Conservation (phyloP, 2,329 filamentous ascomycete genomes). For the Ascochyta fabae region DNA sequence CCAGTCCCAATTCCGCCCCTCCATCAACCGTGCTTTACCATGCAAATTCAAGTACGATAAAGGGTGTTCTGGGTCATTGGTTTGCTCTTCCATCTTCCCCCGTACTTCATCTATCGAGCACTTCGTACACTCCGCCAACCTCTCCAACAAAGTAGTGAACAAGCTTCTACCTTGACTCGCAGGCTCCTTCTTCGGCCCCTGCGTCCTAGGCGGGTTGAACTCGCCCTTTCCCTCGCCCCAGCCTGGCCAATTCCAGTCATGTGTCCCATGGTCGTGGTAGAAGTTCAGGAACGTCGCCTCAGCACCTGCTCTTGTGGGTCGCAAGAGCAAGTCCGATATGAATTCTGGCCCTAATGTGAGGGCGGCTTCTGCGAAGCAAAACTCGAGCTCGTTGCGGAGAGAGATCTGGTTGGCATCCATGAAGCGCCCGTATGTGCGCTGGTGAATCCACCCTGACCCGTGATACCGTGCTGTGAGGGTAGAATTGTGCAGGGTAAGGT, state of each 20-base stretch:
- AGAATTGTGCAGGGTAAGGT: constrained; percentile 36
- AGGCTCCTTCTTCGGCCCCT: constrained; percentile 32
- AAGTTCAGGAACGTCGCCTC: constrained; percentile 35
- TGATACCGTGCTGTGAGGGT: constrained; percentile 41
- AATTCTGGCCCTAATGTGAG: constrained; percentile 35
- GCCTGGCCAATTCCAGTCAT: constrained; percentile 36
- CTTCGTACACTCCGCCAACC: constrained; percentile 27
- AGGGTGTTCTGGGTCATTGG: constrained; percentile 23
- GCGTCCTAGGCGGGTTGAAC: constrained; percentile 36
- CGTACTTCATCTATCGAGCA: constrained; percentile 32
- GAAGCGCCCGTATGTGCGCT: constrained; percentile 36
- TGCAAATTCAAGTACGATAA: constrained; percentile 32
- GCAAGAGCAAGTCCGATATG: constrained; percentile 31
- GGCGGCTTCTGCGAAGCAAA: constrained; percentile 38
- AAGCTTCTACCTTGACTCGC: constrained; percentile 20
- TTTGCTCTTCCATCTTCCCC: constrained; percentile 24
- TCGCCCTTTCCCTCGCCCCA: constrained; percentile 25
- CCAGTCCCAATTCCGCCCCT: constrained; percentile 27
- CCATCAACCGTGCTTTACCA: constrained; percentile 36
- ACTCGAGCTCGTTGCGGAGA: constrained; percentile 39
- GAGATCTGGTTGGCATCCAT: constrained; percentile 39
- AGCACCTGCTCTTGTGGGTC: constrained; percentile 13
- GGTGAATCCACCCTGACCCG: constrained; percentile 41
- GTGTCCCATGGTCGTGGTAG: constrained; percentile 36
- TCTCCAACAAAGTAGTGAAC: constrained; percentile 37